These are phyloP conservation scores for Dipteronia dyeriana DNA, from an alignment of 345 rosid genomes.

Conservation along the genomic window DNA sequence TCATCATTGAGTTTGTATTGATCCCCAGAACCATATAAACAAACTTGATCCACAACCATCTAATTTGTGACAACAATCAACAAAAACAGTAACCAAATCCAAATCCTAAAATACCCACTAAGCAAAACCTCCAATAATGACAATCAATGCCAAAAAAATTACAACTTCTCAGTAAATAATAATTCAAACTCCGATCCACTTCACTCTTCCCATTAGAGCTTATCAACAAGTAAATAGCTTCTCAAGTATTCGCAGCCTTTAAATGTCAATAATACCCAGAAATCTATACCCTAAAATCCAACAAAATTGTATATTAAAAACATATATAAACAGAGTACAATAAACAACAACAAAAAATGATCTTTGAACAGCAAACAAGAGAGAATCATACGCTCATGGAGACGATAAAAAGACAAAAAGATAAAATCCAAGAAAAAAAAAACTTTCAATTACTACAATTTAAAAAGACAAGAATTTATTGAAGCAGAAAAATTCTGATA, in stretches of 20 bases:
- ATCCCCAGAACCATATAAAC: slow-evolving; percentile 31
- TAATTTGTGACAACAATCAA: not conserved
- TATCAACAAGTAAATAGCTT: not conserved
- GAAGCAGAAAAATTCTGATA: not conserved
- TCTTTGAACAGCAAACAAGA: slow-evolving; percentile 11
- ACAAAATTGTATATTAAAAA: not conserved
- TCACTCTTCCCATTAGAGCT: not conserved
- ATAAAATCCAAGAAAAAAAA: not conserved
- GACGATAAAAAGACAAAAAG: not conserved
- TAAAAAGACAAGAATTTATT: not conserved
- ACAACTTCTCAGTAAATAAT: slow-evolving; percentile 10
- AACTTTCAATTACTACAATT: not conserved
- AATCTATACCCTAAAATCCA: slow-evolving; percentile 11
- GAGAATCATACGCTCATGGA: not conserved
- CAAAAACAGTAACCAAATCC: slow-evolving; percentile 1
- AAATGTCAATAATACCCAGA: slow-evolving; percentile 21
- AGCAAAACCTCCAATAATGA: not conserved
- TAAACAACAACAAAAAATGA: not conserved
- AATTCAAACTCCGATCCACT: slow-evolving; percentile 2
- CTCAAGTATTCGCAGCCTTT: slow-evolving; percentile 15
- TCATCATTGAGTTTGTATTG: slow-evolving; percentile 28
- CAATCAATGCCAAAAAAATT: not conserved
- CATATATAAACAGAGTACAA: not conserved
- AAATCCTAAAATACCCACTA: not conserved
- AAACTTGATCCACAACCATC: slow-evolving; percentile 46